Percentiles rank a stretch among this genome's conserved stretches.
These are phyloP conservation scores for Picea glauca DNA, from an alignment of 75 land plant genomes.

Conservation along the genomic window DNA sequence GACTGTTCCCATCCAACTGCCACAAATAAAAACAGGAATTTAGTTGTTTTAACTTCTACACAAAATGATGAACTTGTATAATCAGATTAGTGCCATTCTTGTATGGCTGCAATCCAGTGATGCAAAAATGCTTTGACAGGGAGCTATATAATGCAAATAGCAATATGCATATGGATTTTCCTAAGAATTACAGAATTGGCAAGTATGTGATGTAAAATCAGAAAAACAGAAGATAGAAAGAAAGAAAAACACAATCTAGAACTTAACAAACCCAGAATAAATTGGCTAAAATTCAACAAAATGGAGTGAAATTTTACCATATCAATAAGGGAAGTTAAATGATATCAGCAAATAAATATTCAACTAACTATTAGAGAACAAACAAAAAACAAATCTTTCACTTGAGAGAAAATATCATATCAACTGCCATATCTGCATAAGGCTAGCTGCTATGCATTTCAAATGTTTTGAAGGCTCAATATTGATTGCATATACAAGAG, in stretches of 20 bases:
- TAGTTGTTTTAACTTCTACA: background rate
- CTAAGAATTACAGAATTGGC: background rate
- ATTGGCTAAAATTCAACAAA: background rate
- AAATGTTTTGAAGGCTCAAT: background rate
- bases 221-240: constrained; percentile 1
- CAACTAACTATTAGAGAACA: background rate
- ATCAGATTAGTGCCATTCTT: background rate
- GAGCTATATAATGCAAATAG: background rate
- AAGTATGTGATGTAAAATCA: background rate
- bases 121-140: background rate
- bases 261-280: background rate
- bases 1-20: constrained; percentile 98
- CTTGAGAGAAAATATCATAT: background rate
- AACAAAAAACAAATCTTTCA: background rate
- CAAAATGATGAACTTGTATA: background rate
- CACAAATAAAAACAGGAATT: background rate
- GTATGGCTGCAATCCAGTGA: constrained; percentile 3
- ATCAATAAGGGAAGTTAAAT: background rate
- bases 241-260: background rate
- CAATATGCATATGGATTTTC: background rate
- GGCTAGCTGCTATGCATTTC: background rate
- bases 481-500: too few species aligned
- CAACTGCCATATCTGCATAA: background rate
- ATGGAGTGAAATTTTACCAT: background rate
- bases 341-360: background rate